Conservation (phyloP, 257 asterid species). For the Ilex asprella region DNA sequence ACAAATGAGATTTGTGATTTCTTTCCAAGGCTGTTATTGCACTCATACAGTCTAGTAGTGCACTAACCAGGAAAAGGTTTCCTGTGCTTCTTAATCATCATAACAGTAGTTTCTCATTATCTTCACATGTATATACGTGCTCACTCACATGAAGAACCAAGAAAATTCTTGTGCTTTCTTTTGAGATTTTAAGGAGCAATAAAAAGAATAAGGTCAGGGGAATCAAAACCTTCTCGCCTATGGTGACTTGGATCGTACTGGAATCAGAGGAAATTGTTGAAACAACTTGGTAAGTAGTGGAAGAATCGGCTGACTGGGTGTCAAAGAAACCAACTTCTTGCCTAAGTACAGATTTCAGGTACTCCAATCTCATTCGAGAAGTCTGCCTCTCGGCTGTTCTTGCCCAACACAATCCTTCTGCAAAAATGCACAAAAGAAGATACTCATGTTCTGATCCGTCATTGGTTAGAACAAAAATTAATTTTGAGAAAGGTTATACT, state of each 20-base stretch:
- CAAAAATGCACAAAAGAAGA: not conserved
- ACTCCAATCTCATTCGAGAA: constrained; percentile 80
- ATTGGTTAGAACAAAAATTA: too few relatives aligned
- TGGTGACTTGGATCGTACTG: constrained; percentile 53
- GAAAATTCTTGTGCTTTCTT: too few relatives aligned
- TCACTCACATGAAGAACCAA: too few relatives aligned
- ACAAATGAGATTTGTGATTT: not conserved
- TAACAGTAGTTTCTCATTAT: too few relatives aligned
- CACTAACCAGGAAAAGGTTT: too few relatives aligned
- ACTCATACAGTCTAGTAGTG: too few relatives aligned
- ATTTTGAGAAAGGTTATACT: not conserved
- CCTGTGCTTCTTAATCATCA: too few relatives aligned
- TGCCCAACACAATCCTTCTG: constrained; percentile 91
- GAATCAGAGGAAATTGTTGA: constrained; percentile 65
- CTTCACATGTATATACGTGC: too few relatives aligned
- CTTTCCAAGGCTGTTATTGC: not conserved
- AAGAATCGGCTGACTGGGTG: constrained; percentile 63
- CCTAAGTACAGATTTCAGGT: constrained; percentile 65
- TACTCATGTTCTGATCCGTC: too few relatives aligned
- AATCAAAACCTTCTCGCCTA: constrained; percentile 68
- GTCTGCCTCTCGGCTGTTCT: constrained; percentile 93
- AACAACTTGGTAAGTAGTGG: constrained; percentile 64
- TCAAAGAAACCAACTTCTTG: constrained; percentile 88
- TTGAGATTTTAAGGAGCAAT: too few relatives aligned
- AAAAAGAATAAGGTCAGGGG: not conserved